These are phyloP conservation scores for Heteromeles arbutifolia DNA, from an alignment of 306 rosid species.

Conservation along the genomic window DNA sequence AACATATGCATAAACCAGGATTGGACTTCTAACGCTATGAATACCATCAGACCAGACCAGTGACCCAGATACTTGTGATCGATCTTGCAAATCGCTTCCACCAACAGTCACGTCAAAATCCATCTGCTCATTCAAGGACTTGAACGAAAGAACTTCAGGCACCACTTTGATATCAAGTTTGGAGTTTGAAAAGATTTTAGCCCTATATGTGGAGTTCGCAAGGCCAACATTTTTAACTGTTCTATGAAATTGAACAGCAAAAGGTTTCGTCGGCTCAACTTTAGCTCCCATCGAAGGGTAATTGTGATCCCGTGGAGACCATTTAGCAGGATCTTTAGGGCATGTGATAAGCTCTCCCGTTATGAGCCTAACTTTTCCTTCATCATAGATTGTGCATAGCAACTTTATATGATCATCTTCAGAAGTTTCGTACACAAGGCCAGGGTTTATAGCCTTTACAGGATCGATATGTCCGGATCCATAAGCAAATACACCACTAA, in stretches of 20 bases:
- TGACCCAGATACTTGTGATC: not conserved
- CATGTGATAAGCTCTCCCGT: conserved; percentile 8
- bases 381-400: conserved; percentile 18
- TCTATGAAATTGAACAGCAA: conserved; percentile 12
- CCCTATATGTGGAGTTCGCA: conserved; percentile 21
- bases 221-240: conserved; percentile 33
- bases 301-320: conserved; percentile 20
- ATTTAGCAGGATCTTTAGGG: not conserved
- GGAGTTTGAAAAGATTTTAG: not conserved
- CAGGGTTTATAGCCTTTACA: conserved; percentile 17
- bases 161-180: conserved; percentile 9
- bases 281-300: conserved; percentile 23
- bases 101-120: conserved; percentile 21
- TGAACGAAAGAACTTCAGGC: conserved; percentile 28
- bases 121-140: conserved; percentile 24
- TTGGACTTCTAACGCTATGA: conserved; percentile 30
- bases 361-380: not conserved
- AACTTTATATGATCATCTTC: conserved; percentile 26
- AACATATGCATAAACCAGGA: conserved; percentile 3
- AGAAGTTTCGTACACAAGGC: conserved; percentile 26
- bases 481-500: conserved; percentile 14
- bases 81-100: not conserved
- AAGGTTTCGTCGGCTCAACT: not conserved
- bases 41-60: conserved; percentile 34
- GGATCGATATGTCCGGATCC: conserved; percentile 35